phyloP scores from a whole-genome alignment of 257 asterid species.

The Nicotiana knightiana region DNA sequence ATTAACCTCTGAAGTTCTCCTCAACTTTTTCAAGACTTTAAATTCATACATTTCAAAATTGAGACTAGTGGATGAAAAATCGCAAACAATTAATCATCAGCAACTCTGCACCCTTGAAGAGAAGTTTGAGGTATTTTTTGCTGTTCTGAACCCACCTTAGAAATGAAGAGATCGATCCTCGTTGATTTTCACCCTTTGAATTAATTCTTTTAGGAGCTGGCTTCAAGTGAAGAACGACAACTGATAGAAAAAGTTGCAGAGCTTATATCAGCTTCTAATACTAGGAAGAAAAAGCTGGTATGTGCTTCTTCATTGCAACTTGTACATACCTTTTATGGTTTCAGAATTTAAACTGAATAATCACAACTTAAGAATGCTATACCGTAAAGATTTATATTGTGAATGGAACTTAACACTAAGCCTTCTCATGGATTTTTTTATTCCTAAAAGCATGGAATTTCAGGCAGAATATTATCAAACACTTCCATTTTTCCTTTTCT shows the following conservation, averaged over 20 bases:
- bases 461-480: not conserved
- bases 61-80: slow-evolving; percentile 44
- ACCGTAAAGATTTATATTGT: not conserved
- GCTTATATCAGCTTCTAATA: slow-evolving; percentile 36
- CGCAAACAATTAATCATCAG: slow-evolving; percentile 31
- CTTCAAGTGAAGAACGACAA: slow-evolving; percentile 44
- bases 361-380: not conserved
- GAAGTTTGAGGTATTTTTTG: slow-evolving; percentile 36
- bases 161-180: not conserved
- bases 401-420: not conserved
- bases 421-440: not conserved
- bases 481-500: not conserved
- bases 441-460: not conserved
- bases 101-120: slow-evolving; percentile 31
- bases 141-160: not conserved
- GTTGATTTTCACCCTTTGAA: not conserved
- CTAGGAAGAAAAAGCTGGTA: slow-evolving; percentile 44
- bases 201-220: slow-evolving; percentile 31
- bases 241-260: slow-evolving; percentile 39
- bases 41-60: slow-evolving; percentile 29
- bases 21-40: slow-evolving; percentile 33
- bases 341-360: not conserved
- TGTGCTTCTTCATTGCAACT: slow-evolving; percentile 5
- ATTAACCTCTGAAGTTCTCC: slow-evolving; percentile 30
- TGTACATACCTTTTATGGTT: not conserved